Evolutionary conservation across 148 eudicot genomes (phyloP), one percentile per base, ranked within the genome.

Genomic region (Agrostemma githago): DNA sequence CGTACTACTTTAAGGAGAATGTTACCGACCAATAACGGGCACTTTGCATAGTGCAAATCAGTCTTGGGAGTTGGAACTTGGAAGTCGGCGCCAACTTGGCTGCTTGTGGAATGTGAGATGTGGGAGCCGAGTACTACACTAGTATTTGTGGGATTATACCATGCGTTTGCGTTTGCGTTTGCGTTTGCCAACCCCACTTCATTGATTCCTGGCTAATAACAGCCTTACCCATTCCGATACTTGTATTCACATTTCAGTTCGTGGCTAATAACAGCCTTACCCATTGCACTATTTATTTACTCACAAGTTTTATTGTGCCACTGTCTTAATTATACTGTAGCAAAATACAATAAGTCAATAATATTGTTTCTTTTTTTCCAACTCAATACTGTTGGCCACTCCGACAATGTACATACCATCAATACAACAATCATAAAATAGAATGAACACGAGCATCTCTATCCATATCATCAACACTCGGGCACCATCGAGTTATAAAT

Each of bases 101-200:
- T 44, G 21, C 34, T 57, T 15, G 48, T 76, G 68, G 37, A 26
- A 26, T 26, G 34, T 26, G 19, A 59, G 54, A 48, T 12, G 70
- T 53, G 46, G 46, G 46, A 44, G 5, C 37, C 16, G 38, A 26
- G 34, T 26, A 26, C 34, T 26, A 26, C 34, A 26, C 40, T 44
- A 43, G 16, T 34, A 37, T 51, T 54, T 74, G 40, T 61, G 68
- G 34, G 72, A 58, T 6, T 68, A 16, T 21, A 14, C 40, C n/a
- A 19, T 57, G 8, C 62, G 9, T 37, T 19, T 66, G 72, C 72
- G 34, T 26, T 26, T 26, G 34, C 34, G 34, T 26, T 26, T 26
- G 34, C 62, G 9, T 37, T 19, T 66, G 72, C 72, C 73, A 60
- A 70, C 73, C 73, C 78, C 72, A 68, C 78, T 68, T 68, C 16